Conservation (phyloP, 345 rosid species). For the Theobroma cacao region DNA sequence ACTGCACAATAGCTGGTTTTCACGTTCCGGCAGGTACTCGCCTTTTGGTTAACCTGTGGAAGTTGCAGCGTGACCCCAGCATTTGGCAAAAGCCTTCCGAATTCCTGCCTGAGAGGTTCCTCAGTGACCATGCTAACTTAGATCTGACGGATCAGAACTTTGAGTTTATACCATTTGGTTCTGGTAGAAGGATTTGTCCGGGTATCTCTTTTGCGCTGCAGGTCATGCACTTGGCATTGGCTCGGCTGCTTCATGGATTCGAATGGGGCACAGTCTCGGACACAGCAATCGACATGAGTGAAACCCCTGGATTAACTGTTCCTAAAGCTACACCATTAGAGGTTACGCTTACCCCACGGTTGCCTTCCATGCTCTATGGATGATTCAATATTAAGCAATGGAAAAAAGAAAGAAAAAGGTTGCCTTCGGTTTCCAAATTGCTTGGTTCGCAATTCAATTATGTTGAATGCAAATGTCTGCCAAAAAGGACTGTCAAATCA, state of each 20-base stretch:
- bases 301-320: constrained; percentile 37
- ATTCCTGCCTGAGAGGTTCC: constrained; percentile 52
- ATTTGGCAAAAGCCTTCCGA: constrained; percentile 38
- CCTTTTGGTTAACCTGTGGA: constrained; percentile 46
- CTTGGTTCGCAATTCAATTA: too few relatives aligned
- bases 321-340: constrained; percentile 49
- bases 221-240: constrained; percentile 36
- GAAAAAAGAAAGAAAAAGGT: too few relatives aligned
- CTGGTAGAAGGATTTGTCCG: constrained; percentile 53
- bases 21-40: constrained; percentile 45
- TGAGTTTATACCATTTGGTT: constrained; percentile 51
- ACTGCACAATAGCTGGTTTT: constrained; percentile 25
- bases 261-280: constrained; percentile 24
- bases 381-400: neutral
- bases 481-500: too few relatives aligned
- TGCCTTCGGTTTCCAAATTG: too few relatives aligned
- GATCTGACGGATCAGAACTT: constrained; percentile 43
- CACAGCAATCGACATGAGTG: constrained; percentile 34
- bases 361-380: constrained; percentile 17
- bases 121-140: constrained; percentile 27
- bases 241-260: constrained; percentile 44
- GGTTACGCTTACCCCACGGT: constrained; percentile 41
- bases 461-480: too few relatives aligned
- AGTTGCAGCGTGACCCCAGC: constrained; percentile 47
- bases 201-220: constrained; percentile 41